Conservation (phyloP, 495 filamentous ascomycete genomes). For the Annulohypoxylon stygium region DNA sequence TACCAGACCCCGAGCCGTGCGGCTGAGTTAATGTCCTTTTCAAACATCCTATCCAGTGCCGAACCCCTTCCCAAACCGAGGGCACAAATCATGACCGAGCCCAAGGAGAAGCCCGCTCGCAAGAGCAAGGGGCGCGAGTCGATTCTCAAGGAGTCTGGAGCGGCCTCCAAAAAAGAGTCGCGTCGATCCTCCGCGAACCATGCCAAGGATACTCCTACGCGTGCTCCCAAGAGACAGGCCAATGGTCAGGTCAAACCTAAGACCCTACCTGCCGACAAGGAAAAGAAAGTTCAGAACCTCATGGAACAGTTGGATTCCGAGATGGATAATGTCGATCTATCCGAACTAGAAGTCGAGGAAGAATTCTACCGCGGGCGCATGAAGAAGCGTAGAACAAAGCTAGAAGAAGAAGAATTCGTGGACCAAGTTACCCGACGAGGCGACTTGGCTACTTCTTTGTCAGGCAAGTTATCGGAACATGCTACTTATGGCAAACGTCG, state of each 20-base stretch:
- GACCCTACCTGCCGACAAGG: slow-evolving; percentile 71
- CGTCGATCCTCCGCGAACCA: slow-evolving; percentile 58
- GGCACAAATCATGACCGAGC: slow-evolving; percentile 55
- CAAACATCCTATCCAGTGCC: slow-evolving; percentile 85
- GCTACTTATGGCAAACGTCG: slow-evolving; percentile 63
- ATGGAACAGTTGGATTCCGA: slow-evolving; percentile 77
- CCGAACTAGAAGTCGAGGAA: slow-evolving; percentile 71
- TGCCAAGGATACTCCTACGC: slow-evolving; percentile 60
- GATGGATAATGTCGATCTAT: slow-evolving; percentile 73
- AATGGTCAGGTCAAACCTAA: slow-evolving; percentile 67
- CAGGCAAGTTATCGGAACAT: slow-evolving; percentile 60
- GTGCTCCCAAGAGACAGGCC: slow-evolving; percentile 64
- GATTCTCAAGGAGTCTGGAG: slow-evolving; percentile 54
- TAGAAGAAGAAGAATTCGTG: slow-evolving; percentile 67
- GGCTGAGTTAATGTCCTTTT: slow-evolving; percentile 90
- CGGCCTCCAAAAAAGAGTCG: slow-evolving; percentile 56
- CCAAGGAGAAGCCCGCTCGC: slow-evolving; percentile 51
- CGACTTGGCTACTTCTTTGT: slow-evolving; percentile 51
- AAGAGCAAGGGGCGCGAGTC: slow-evolving; percentile 62
- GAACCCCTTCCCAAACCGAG: slow-evolving; percentile 68
- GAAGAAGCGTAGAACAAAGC: slow-evolving; percentile 74
- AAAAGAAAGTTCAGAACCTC: slow-evolving; percentile 73
- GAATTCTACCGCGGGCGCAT: slow-evolving; percentile 65
- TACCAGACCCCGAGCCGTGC: slow-evolving; percentile 73
- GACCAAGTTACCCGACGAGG: slow-evolving; percentile 66